Evolutionary conservation across 176 grass and related monocot genomes (phyloP).

Genomic region (Chrysopogon serrulatus): DNA sequence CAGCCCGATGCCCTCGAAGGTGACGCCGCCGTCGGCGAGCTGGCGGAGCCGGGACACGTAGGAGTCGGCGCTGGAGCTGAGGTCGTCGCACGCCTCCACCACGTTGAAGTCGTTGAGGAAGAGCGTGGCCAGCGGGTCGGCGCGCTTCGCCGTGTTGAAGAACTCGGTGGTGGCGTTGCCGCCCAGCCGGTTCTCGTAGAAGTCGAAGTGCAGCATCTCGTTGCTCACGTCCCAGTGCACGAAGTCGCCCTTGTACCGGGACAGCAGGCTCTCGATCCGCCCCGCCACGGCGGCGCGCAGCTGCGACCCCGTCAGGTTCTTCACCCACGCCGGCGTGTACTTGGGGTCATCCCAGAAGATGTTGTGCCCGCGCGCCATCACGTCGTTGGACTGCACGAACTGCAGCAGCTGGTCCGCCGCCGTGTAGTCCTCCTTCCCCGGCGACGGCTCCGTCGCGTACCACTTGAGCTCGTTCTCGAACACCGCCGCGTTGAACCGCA

Average conservation of each 20-base stretch:
- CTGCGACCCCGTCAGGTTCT: conserved; percentile 51
- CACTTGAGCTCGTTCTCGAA: conserved; percentile 98
- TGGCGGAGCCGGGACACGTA: conserved; percentile 52
- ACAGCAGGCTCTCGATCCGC: conserved; percentile 66
- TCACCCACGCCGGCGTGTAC: conserved; percentile 75
- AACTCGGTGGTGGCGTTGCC: conserved; percentile 64
- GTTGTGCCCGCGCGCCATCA: conserved; percentile 76
- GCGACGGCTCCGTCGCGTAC: conserved; percentile 80
- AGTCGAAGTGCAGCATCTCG: conserved; percentile 93
- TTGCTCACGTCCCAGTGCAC: conserved; percentile 98
- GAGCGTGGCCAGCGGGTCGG: conserved; percentile 77
- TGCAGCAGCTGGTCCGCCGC: conserved; percentile 54
- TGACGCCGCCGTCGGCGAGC: conserved; percentile 50
- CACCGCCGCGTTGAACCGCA: conserved; percentile 80
- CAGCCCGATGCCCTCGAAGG: conserved; percentile 78
- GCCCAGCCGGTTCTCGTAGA: conserved; percentile 79
- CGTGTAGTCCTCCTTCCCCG: conserved; percentile 60
- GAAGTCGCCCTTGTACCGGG: conserved; percentile 80
- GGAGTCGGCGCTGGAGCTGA: conserved; percentile 68
- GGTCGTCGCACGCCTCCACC: conserved; percentile 74
- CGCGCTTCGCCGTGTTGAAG: conserved; percentile 58
- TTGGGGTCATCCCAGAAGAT: conserved; percentile 94
- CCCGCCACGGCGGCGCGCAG: conserved; percentile 52
- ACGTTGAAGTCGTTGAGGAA: conserved; percentile 98
- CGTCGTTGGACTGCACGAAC: conserved; percentile 55